Percentiles rank a stretch among this genome's conserved stretches.
These are phyloP conservation scores for Epichloe elymi DNA, from an alignment of 2,329 filamentous ascomycete genomes.

Conservation along the genomic window DNA sequence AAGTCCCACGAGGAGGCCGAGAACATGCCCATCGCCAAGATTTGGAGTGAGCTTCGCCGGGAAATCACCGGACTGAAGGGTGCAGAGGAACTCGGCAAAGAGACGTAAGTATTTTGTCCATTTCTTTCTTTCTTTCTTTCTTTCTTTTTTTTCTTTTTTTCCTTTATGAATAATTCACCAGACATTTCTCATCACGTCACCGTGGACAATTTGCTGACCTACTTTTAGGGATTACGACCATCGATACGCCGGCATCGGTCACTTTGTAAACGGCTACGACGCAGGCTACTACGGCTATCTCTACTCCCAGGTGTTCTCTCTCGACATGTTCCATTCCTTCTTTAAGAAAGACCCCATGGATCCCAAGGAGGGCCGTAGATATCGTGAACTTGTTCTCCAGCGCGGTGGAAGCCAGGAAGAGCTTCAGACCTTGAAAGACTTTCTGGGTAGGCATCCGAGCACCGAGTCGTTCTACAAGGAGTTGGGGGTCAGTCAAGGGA, in stretches of 20 bases:
- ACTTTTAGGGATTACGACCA: slow-evolving; percentile 52
- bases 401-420: slow-evolving; percentile 68
- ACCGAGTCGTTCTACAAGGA: slow-evolving; percentile 72
- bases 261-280: slow-evolving; percentile 74
- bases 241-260: slow-evolving; percentile 68
- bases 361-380: slow-evolving; percentile 56
- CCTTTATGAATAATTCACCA: no score
- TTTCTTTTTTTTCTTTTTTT: neutral
- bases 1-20: slow-evolving; percentile 55
- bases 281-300: slow-evolving; percentile 71
- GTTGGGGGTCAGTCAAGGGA: slow-evolving; percentile 35
- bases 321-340: slow-evolving; percentile 74
- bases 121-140: neutral
- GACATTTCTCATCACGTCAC: no score
- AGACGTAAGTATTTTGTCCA: slow-evolving; percentile 29
- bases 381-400: slow-evolving; percentile 67
- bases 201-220: slow-evolving; percentile 13
- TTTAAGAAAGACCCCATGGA: slow-evolving; percentile 74
- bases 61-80: slow-evolving; percentile 64
- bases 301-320: slow-evolving; percentile 66
- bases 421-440: slow-evolving; percentile 67
- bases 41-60: slow-evolving; percentile 61
- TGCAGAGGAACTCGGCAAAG: slow-evolving; percentile 50
- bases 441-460: slow-evolving; percentile 63
- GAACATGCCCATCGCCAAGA: slow-evolving; percentile 47